Evolutionary conservation across 495 filamentous ascomycete genomes (phyloP).

Genomic region (Penicillium manginii): DNA sequence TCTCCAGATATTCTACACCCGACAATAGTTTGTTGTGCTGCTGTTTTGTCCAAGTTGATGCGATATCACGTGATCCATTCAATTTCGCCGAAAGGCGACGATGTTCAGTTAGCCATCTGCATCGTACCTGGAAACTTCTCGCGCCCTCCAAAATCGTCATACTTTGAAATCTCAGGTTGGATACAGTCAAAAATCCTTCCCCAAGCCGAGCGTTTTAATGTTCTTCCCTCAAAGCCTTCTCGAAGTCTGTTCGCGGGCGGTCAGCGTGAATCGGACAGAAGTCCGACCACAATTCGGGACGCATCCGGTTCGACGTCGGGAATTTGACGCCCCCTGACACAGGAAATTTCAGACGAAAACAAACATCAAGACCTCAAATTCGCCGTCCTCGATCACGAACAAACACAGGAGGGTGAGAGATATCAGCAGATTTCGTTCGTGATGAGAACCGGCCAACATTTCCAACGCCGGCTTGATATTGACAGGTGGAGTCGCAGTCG

Average conservation of each 20-base stretch:
- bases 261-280: constrained; percentile 19
- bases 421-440: neutral
- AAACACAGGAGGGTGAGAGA: neutral
- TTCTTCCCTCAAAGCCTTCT: neutral
- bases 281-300: constrained; percentile 18
- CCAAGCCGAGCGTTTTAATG: neutral
- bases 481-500: constrained; percentile 18
- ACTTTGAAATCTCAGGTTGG: too few relatives aligned
- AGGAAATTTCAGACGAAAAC: neutral
- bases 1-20: too few relatives aligned
- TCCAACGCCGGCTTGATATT: neutral
- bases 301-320: constrained; percentile 15
- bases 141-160: too few relatives aligned
- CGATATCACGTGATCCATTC: neutral
- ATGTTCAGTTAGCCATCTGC: too few relatives aligned
- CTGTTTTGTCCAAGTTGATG: too few relatives aligned
- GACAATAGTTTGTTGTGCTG: neutral
- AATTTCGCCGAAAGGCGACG: too few relatives aligned
- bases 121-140: too few relatives aligned
- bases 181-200: too few relatives aligned
- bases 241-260: constrained; percentile 6
- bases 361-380: neutral
- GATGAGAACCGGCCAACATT: neutral
- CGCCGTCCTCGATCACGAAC: neutral
- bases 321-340: constrained; percentile 10